Evolutionary conservation across 106 monocot species (phyloP).

Genomic region (Allium cepa): DNA sequence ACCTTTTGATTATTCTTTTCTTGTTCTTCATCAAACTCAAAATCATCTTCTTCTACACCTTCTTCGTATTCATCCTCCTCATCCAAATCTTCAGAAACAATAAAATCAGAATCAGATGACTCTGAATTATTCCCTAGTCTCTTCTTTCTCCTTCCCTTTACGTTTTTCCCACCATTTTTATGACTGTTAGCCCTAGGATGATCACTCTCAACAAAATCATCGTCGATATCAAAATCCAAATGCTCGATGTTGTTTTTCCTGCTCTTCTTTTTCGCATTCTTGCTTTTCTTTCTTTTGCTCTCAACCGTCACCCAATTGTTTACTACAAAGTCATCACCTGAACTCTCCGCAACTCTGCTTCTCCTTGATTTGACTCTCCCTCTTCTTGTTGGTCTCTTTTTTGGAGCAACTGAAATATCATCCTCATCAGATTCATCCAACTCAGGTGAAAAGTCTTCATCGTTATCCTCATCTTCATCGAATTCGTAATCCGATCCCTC

Average conservation of each 20-base stretch:
- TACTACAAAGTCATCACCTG: slow-evolving; percentile 31
- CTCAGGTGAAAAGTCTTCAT: slow-evolving; percentile 56
- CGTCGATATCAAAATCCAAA: slow-evolving; percentile 14
- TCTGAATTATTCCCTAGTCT: slow-evolving; percentile 28
- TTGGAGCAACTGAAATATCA: slow-evolving; percentile 6
- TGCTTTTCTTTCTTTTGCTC: slow-evolving; percentile 11
- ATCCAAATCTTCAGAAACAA: slow-evolving; percentile 32
- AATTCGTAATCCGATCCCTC: slow-evolving; percentile 30
- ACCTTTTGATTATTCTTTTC: neutral
- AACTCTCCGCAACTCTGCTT: neutral
- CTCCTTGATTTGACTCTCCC: slow-evolving; percentile 5
- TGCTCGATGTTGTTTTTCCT: slow-evolving; percentile 2
- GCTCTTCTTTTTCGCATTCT: slow-evolving; percentile 10
- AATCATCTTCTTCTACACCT: slow-evolving; percentile 8
- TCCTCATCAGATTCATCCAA: slow-evolving; percentile 41
- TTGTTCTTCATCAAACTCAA: neutral
- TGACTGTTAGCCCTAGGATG: neutral
- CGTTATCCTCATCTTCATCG: slow-evolving; percentile 44
- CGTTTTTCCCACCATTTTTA: slow-evolving; percentile 14
- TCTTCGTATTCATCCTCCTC: slow-evolving; percentile 6
- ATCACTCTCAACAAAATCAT: slow-evolving; percentile 17
- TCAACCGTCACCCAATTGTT: slow-evolving; percentile 14
- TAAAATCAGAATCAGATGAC: slow-evolving; percentile 48
- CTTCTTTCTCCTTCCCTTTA: slow-evolving; percentile 12
- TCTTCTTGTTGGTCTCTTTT: slow-evolving; percentile 20